Percentiles rank a stretch among this genome's conserved stretches.
Conservation (phyloP, 2,329 filamentous ascomycete species). For the Onygenales sp. region DNA sequence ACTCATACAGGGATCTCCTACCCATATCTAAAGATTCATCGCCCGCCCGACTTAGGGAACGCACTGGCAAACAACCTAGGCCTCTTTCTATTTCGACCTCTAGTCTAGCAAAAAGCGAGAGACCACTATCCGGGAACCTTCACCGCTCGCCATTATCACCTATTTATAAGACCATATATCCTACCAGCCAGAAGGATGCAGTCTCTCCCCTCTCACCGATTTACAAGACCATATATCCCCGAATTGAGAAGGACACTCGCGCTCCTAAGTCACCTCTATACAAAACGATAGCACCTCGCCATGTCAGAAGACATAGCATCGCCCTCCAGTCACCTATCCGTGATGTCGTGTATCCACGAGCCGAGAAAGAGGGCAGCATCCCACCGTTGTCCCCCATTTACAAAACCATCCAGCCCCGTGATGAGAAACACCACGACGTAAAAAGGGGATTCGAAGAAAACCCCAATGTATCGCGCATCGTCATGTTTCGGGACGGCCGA, state of each 20-base stretch:
- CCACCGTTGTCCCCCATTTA: neutral
- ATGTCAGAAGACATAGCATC: neutral
- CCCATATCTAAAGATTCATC: neutral
- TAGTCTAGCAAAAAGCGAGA: neutral
- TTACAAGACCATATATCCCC: neutral
- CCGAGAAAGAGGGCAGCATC: neutral
- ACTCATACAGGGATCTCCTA: neutral
- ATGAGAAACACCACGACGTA: neutral
- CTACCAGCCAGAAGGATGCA: neutral
- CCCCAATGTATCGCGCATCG: neutral
- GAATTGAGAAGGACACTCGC: neutral
- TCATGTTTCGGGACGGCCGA: neutral
- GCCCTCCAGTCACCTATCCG: neutral
- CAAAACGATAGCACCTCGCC: neutral
- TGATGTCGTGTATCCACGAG: neutral
- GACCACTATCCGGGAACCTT: neutral
- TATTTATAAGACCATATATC: constrained; percentile 1
- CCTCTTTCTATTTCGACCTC: neutral
- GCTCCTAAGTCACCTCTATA: neutral
- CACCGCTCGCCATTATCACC: neutral
- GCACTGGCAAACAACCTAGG: neutral
- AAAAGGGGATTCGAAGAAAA: neutral
- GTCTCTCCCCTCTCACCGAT: neutral
- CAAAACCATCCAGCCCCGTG: neutral
- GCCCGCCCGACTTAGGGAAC: neutral